Percentiles rank a stretch among this genome's conserved stretches.
Conservation (phyloP, 2,329 filamentous ascomycete genomes). For the Paraphoma sp. region DNA sequence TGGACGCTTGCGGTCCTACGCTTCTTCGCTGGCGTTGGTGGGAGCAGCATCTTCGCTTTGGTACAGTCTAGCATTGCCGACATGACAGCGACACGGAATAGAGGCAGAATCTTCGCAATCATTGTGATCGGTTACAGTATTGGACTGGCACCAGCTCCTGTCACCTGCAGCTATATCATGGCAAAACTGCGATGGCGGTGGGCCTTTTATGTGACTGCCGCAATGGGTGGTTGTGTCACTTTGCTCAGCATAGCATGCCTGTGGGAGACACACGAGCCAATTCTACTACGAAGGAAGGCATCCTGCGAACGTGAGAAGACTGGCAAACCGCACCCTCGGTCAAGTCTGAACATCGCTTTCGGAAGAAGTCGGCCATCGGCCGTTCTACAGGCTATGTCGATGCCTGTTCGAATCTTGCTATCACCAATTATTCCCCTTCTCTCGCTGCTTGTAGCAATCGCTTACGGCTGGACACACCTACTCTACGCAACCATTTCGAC, state of each 20-base stretch:
- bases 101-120: conserved; percentile 32
- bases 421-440: conserved; percentile 61
- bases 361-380: conserved; percentile 9
- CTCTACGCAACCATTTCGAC: conserved; percentile 33
- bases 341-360: conserved; percentile 38
- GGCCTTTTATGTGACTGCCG: conserved; percentile 12
- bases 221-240: conserved; percentile 1
- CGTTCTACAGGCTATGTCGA: conserved; percentile 47
- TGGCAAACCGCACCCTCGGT: conserved; percentile 35
- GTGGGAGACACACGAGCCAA: conserved; percentile 30
- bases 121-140: conserved; percentile 19
- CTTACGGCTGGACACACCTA: conserved; percentile 48
- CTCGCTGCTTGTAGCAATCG: conserved; percentile 51
- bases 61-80: conserved; percentile 33
- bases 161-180: conserved; percentile 21
- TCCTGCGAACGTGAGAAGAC: conserved; percentile 30
- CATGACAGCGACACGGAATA: conserved; percentile 19
- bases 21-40: conserved; percentile 50
- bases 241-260: conserved; percentile 49
- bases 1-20: conserved; percentile 53
- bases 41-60: conserved; percentile 19
- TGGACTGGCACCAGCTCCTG: conserved; percentile 26
- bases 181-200: conserved; percentile 23
- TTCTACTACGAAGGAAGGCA: conserved; percentile 45
- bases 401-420: conserved; percentile 61